Base-by-base conservation (phyloP, 2,329 filamentous ascomycete species). In the Magnaporthales sp. region DNA sequence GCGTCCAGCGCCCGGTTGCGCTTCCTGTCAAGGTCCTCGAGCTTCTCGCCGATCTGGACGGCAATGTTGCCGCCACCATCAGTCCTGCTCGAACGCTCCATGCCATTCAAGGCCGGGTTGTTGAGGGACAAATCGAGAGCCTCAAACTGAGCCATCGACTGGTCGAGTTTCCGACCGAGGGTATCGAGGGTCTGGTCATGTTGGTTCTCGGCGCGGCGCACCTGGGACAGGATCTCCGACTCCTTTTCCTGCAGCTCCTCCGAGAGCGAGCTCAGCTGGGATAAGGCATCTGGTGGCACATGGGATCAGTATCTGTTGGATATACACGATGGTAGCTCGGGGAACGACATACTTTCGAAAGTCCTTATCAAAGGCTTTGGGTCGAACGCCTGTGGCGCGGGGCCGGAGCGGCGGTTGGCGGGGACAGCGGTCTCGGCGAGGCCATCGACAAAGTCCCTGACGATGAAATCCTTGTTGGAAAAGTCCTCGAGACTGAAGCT, bases 351-450 rank as follows among this genome's bases (percentile, higher is more conserved):
- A 88, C 86, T 88, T 75, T 99, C 95, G 76, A 99, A 99, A 1
- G 92, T 93, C 68, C 95, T 89, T 73, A 99, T 99, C 72, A 99
- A 83, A 32, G 95, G 96, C 79, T 99, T 99, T 0, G 95, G 93
- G 74, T 99, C 95, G 79, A 99, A 99, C 4, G 83, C 79, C 69
- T 84, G 83, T 74, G 81, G 83, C 68, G 80, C 82, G 70, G 86
- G 84, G 8, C 86, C 88, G 15, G 93, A 97, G 68, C 91, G 90
- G 66, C 95, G 91, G 74, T 89, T 91, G 26, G 84, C 82, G n/a
- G 91, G 89, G 46, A 92, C 86, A 26, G 92, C 91, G 71, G 84
- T 91, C 70, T 98, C 93, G 64, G 94, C 95, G 67, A 99, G 88
- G 65, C 89, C 87, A 76, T 99, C 96, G 72, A 99, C 89, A 76